Conservation (phyloP, 305 asterid species). For the Euphrasia arctica region DNA sequence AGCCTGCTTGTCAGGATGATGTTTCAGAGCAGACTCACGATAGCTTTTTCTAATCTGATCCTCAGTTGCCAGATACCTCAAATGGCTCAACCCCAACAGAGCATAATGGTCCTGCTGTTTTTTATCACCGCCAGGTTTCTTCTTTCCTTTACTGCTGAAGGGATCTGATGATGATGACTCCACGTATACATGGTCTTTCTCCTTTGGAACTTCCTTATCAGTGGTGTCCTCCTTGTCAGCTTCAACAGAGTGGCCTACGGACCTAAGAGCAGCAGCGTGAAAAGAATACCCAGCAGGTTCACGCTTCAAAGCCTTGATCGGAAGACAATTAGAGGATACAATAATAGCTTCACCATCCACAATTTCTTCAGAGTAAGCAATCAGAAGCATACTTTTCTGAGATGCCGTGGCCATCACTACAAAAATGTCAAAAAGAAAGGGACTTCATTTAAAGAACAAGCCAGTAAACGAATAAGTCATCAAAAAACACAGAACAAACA, state of each 20-base stretch:
- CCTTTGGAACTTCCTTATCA: conserved; percentile 40
- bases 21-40: conserved; percentile 81
- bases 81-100: conserved; percentile 80
- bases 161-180: conserved; percentile 75
- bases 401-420: conserved; percentile 38
- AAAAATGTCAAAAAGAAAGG: conserved; percentile 14
- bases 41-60: conserved; percentile 88
- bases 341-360: conserved; percentile 68
- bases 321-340: conserved; percentile 68
- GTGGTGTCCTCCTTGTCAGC: conserved; percentile 40
- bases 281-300: conserved; percentile 99
- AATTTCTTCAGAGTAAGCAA: conserved; percentile 65
- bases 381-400: conserved; percentile 42
- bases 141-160: conserved; percentile 81
- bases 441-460: not conserved
- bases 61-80: conserved; percentile 96
- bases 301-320: conserved; percentile 50
- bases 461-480: not conserved
- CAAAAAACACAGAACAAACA: not conserved
- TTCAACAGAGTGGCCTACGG: conserved; percentile 58
- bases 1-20: conserved; percentile 97
- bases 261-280: conserved; percentile 80
- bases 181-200: conserved; percentile 51
- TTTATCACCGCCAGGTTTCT: conserved; percentile 66
- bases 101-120: conserved; percentile 96